These are phyloP conservation scores for Plasmodium coatneyi DNA, from an alignment of 169 alveolate genomes.

Conservation along the genomic window DNA sequence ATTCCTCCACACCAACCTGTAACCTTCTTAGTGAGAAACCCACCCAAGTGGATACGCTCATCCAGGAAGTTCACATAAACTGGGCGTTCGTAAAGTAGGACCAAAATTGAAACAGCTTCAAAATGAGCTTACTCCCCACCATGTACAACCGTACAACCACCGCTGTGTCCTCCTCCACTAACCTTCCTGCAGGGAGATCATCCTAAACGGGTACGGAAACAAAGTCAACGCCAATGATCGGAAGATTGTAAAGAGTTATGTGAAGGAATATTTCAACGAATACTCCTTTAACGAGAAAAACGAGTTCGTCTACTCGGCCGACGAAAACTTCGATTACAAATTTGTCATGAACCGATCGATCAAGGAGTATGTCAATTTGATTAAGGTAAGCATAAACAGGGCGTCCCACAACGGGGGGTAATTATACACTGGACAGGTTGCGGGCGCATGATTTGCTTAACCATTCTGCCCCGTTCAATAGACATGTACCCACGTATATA, in stretches of 20 bases:
- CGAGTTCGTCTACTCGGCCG: conserved; percentile 46
- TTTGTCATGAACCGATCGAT: conserved; percentile 41
- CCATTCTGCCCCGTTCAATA: background rate
- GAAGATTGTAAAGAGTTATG: conserved; percentile 55
- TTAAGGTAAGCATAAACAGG: conserved; percentile 27
- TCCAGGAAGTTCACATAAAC: conserved; percentile 31
- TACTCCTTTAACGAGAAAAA: conserved; percentile 65
- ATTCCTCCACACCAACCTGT: background rate
- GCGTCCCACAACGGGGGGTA: background rate
- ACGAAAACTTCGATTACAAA: conserved; percentile 41
- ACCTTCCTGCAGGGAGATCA: conserved; percentile 21
- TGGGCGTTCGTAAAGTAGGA: conserved; percentile 58
- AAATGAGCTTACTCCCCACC: background rate
- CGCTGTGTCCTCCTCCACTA: background rate
- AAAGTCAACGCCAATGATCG: conserved; percentile 25
- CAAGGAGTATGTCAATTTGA: conserved; percentile 43
- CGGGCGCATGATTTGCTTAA: background rate
- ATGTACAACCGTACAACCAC: background rate
- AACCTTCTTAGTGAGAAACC: background rate
- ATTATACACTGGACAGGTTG: background rate
- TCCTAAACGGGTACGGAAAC: conserved; percentile 56
- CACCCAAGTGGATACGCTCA: background rate
- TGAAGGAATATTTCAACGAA: conserved; percentile 68
- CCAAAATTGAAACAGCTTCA: background rate
- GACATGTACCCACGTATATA: background rate